Conservation (phyloP, 768 basidiomycete species). For the Tephrocybe sp. region DNA sequence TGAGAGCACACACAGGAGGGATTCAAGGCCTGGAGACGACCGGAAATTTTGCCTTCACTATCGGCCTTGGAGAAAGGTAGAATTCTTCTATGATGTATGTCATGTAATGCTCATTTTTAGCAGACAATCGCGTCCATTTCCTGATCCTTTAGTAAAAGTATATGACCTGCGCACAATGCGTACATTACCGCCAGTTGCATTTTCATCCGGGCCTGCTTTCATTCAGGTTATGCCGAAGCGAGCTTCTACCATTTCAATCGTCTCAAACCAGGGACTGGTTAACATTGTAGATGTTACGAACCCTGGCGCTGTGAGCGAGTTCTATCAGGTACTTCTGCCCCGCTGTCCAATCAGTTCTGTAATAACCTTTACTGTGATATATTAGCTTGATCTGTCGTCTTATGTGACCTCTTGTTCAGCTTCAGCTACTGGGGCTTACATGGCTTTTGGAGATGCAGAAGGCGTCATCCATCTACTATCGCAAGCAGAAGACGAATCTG, state of each 20-base stretch:
- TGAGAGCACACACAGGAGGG: conserved; percentile 80
- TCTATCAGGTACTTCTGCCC: conserved; percentile 65
- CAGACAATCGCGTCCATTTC: conserved; percentile 84
- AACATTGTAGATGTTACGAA: conserved; percentile 83
- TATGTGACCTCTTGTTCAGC: conserved; percentile 79
- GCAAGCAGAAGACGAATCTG: conserved; percentile 60
- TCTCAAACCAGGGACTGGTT: conserved; percentile 79
- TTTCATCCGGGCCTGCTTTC: conserved; percentile 84
- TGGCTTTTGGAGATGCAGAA: conserved; percentile 89
- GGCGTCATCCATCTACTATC: conserved; percentile 82
- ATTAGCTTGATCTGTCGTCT: conserved; percentile 65
- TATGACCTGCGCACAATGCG: conserved; percentile 86
- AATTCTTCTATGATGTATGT: neutral
- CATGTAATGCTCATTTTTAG: neutral
- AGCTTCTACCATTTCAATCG: conserved; percentile 69
- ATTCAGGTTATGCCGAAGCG: conserved; percentile 77
- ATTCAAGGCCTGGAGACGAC: conserved; percentile 78
- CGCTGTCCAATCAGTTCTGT: neutral
- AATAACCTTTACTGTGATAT: conserved; percentile 5
- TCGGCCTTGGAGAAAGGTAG: conserved; percentile 85
- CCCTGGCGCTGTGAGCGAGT: conserved; percentile 63
- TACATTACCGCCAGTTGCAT: conserved; percentile 81
- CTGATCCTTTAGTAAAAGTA: conserved; percentile 90
- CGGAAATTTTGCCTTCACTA: conserved; percentile 81
- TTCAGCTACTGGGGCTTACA: conserved; percentile 84